Conservation (phyloP, 805 yeast genomes). For the Metschnikowia chrysomelidarum region DNA sequence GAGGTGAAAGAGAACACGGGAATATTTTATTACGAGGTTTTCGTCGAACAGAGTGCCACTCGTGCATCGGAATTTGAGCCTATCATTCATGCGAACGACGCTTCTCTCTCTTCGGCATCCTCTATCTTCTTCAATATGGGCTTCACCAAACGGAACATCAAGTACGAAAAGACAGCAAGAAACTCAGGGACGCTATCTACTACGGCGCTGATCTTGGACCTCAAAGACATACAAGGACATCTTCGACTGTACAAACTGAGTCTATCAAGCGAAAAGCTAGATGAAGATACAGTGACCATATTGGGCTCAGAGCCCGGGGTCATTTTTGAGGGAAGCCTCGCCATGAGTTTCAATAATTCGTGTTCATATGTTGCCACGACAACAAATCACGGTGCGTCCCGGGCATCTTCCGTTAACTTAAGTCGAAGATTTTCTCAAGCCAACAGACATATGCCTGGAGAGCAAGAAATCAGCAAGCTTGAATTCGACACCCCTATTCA, state of each 20-base stretch:
- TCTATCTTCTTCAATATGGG: constrained; percentile 36
- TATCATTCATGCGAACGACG: constrained; percentile 33
- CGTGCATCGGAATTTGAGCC: constrained; percentile 32
- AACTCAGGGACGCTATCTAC: constrained; percentile 9
- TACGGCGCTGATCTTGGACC: constrained; percentile 24
- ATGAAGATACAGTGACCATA: constrained; percentile 24
- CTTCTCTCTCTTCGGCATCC: constrained; percentile 31
- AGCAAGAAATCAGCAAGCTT: constrained; percentile 32
- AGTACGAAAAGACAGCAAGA: constrained; percentile 19
- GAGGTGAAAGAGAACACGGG: constrained; percentile 34
- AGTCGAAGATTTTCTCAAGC: constrained; percentile 35
- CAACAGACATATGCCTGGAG: constrained; percentile 25
- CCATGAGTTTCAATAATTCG: constrained; percentile 40
- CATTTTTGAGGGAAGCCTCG: constrained; percentile 38
- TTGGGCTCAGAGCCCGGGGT: constrained; percentile 39
- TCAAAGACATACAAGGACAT: constrained; percentile 30
- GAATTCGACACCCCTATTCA: constrained; percentile 38
- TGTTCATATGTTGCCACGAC: constrained; percentile 39
- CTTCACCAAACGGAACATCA: constrained; percentile 28
- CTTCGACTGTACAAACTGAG: constrained; percentile 20
- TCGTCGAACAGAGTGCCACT: constrained; percentile 34
- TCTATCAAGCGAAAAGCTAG: constrained; percentile 8
- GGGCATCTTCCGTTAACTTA: constrained; percentile 34
- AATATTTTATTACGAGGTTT: constrained; percentile 41
- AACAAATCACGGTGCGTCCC: constrained; percentile 26